Percentiles rank a stretch among this genome's conserved stretches.
Evolutionary conservation across 805 yeast species (phyloP).

Genomic region (Priceomyces fermenticarens): DNA sequence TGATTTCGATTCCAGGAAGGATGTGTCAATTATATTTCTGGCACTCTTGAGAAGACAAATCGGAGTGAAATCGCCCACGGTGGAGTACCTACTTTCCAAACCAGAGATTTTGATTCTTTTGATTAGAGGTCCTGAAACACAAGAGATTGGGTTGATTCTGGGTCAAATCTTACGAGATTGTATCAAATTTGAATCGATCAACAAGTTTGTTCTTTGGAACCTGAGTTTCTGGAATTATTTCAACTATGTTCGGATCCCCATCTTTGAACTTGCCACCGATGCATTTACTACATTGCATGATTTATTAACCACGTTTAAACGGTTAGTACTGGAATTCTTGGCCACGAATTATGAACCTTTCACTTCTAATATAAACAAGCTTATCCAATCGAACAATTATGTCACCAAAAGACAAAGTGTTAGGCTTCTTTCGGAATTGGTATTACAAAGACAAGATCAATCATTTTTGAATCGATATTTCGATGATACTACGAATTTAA

Average conservation of each 20-base stretch:
- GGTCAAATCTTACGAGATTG: slow-evolving; percentile 85
- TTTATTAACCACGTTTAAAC: slow-evolving; percentile 66
- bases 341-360: slow-evolving; percentile 54
- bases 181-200: slow-evolving; percentile 70
- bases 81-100: slow-evolving; percentile 69
- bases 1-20: slow-evolving; percentile 89
- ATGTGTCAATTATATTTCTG: slow-evolving; percentile 68
- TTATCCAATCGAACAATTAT: slow-evolving; percentile 77
- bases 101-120: slow-evolving; percentile 64
- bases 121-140: slow-evolving; percentile 68
- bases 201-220: slow-evolving; percentile 56
- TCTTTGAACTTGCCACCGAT: slow-evolving; percentile 89
- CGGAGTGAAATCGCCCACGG: slow-evolving; percentile 78
- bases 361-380: slow-evolving; percentile 58
- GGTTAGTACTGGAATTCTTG: slow-evolving; percentile 69
- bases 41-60: slow-evolving; percentile 75
- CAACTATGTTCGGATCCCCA: slow-evolving; percentile 67
- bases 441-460: slow-evolving; percentile 69
- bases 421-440: slow-evolving; percentile 67
- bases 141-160: slow-evolving; percentile 68
- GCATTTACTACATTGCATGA: slow-evolving; percentile 76
- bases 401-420: slow-evolving; percentile 91
- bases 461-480: slow-evolving; percentile 73
- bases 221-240: slow-evolving; percentile 79
- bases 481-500: slow-evolving; percentile 76